Evolutionary conservation across 2,329 filamentous ascomycete genomes (phyloP).

Genomic region (Aspergillus sp.): DNA sequence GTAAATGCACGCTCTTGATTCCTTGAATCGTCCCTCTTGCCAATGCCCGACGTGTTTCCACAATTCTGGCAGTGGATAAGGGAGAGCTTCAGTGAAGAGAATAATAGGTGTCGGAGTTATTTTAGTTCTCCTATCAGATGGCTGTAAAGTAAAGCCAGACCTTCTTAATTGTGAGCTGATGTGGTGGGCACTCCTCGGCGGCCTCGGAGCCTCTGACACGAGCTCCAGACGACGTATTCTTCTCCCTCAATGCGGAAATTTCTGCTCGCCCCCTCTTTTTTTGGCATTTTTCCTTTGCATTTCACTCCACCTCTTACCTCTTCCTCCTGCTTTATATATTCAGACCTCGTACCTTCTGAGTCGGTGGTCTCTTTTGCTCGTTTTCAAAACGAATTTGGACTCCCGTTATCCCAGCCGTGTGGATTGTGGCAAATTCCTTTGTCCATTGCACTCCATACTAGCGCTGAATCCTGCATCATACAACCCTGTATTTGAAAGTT

Average conservation of each 20-base stretch:
- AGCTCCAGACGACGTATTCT: background rate
- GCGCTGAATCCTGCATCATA: slow-evolving; percentile 4
- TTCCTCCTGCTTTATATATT: background rate
- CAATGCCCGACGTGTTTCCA: background rate
- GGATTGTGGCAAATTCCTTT: slow-evolving; percentile 5
- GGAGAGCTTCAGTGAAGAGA: background rate
- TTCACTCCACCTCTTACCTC: slow-evolving; percentile 2
- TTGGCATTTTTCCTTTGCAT: background rate
- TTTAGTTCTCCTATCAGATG: background rate
- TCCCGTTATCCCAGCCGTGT: background rate
- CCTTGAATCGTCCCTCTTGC: background rate
- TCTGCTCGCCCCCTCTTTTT: slow-evolving; percentile 15
- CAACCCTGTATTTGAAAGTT: background rate
- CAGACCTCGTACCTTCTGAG: slow-evolving; percentile 3
- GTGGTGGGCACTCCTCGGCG: background rate
- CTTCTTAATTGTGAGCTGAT: background rate
- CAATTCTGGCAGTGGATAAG: background rate
- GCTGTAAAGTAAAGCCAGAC: background rate
- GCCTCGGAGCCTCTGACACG: background rate
- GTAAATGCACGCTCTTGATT: background rate
- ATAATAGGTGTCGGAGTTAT: background rate
- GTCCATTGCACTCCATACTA: slow-evolving; percentile 2
- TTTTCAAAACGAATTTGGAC: slow-evolving; percentile 15
- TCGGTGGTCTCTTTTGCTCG: background rate
- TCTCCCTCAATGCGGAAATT: slow-evolving; percentile 21